Evolutionary conservation across 768 basidiomycete genomes (phyloP).

Genomic region (Pholiota microspora): DNA sequence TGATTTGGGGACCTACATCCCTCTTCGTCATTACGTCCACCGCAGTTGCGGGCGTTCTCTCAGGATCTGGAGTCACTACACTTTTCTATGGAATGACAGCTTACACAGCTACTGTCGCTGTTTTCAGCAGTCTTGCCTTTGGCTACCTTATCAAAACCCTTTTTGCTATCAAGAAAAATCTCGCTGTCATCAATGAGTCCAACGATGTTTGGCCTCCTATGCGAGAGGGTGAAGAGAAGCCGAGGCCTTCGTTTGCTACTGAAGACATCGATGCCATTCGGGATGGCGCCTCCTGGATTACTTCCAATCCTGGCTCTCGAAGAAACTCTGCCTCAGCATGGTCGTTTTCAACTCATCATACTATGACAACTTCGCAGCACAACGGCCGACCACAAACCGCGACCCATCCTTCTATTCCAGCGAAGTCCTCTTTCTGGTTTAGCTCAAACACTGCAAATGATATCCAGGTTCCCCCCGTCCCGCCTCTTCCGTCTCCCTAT

Average conservation of each 20-base stretch:
- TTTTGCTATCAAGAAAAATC: constrained; percentile 62
- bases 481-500: constrained; percentile 64
- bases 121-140: constrained; percentile 53
- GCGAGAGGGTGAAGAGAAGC: constrained; percentile 48
- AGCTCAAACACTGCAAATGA: constrained; percentile 41
- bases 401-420: constrained; percentile 41
- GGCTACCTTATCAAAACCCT: constrained; percentile 62
- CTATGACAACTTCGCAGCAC: constrained; percentile 34
- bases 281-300: constrained; percentile 81
- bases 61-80: constrained; percentile 48
- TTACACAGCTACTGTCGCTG: constrained; percentile 52
- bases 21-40: constrained; percentile 57
- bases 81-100: constrained; percentile 61
- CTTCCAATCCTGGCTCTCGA: constrained; percentile 58
- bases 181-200: constrained; percentile 50
- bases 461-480: constrained; percentile 60
- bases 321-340: constrained; percentile 63
- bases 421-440: constrained; percentile 68
- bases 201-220: constrained; percentile 62
- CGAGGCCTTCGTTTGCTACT: constrained; percentile 62
- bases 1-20: constrained; percentile 66
- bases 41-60: constrained; percentile 53
- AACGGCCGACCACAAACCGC: constrained; percentile 36
- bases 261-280: constrained; percentile 73
- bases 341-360: constrained; percentile 72